Evolutionary conservation across 768 basidiomycete species (phyloP).

Genomic region (Mycena kentingensis): DNA sequence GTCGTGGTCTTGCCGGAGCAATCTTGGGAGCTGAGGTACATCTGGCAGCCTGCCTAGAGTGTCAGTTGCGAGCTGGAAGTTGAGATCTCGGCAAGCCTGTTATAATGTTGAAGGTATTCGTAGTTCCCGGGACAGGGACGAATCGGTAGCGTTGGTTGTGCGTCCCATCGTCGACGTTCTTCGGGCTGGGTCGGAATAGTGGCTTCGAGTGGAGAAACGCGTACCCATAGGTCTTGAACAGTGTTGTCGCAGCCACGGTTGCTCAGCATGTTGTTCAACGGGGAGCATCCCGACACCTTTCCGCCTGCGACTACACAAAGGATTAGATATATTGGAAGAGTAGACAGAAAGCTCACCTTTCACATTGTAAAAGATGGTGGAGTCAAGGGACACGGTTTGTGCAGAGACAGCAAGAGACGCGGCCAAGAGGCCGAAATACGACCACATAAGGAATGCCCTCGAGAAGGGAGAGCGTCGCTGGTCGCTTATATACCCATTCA

Average conservation of each 20-base stretch:
- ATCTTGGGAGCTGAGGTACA: slow-evolving; percentile 11
- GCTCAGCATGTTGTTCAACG: slow-evolving; percentile 17
- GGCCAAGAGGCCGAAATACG: slow-evolving; percentile 1
- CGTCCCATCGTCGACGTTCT: slow-evolving; percentile 9
- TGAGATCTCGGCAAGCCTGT: slow-evolving; percentile 6
- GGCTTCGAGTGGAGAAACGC: background rate
- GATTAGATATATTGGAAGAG: background rate
- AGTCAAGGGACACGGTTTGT: slow-evolving; percentile 14
- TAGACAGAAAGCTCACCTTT: background rate
- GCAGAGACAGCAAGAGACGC: slow-evolving; percentile 2
- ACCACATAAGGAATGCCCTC: too few species aligned
- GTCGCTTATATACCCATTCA: too few species aligned
- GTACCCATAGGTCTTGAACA: slow-evolving; percentile 14
- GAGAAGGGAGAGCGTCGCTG: too few species aligned
- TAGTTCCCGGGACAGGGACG: slow-evolving; percentile 15
- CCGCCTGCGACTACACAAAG: slow-evolving; percentile 6
- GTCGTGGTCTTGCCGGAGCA: slow-evolving; percentile 6
- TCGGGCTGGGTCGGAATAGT: background rate
- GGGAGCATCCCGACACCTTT: slow-evolving; percentile 14
- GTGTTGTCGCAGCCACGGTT: slow-evolving; percentile 17
- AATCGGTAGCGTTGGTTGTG: slow-evolving; percentile 22
- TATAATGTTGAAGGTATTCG: slow-evolving; percentile 19
- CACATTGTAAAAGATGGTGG: slow-evolving; percentile 16
- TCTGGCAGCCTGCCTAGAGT: slow-evolving; percentile 5
- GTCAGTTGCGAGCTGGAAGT: background rate